These are phyloP conservation scores for Trametes polyzona DNA, from an alignment of 1,284 basidiomycete species.

Conservation along the genomic window DNA sequence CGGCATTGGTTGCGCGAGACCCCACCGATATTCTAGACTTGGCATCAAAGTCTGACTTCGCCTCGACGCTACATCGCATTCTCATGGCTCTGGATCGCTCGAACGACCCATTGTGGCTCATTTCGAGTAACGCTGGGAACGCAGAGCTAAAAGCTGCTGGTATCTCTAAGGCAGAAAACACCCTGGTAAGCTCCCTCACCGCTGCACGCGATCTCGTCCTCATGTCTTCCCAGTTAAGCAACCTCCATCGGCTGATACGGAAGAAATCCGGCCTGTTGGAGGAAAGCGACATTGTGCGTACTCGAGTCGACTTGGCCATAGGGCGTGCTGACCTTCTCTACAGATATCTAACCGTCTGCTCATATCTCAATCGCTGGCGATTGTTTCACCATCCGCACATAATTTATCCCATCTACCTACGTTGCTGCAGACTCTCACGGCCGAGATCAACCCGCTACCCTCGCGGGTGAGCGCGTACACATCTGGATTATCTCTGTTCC, in stretches of 20 bases:
- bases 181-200: conserved; percentile 40
- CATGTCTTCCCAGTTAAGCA: conserved; percentile 32
- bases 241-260: conserved; percentile 48
- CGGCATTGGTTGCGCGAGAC: conserved; percentile 61
- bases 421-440: conserved; percentile 39
- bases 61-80: conserved; percentile 48
- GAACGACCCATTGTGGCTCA: conserved; percentile 52
- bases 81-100: conserved; percentile 39
- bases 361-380: conserved; percentile 47
- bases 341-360: conserved; percentile 63
- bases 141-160: conserved; percentile 48
- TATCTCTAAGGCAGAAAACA: conserved; percentile 51
- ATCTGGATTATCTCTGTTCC: conserved; percentile 47
- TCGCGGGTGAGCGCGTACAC: conserved; percentile 44
- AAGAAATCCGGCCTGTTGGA: conserved; percentile 52
- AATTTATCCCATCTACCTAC: conserved; percentile 38
- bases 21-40: conserved; percentile 55
- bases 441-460: conserved; percentile 44
- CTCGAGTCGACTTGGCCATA: conserved; percentile 11
- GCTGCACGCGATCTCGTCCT: no score
- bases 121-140: conserved; percentile 36
- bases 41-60: conserved; percentile 45
- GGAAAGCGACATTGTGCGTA: conserved; percentile 42
- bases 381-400: conserved; percentile 43
- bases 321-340: no score